Evolutionary conservation across 495 filamentous ascomycete genomes (phyloP), one percentile per base, ranked within the genome.

Genomic region (Talaromyces trachyspermus): DNA sequence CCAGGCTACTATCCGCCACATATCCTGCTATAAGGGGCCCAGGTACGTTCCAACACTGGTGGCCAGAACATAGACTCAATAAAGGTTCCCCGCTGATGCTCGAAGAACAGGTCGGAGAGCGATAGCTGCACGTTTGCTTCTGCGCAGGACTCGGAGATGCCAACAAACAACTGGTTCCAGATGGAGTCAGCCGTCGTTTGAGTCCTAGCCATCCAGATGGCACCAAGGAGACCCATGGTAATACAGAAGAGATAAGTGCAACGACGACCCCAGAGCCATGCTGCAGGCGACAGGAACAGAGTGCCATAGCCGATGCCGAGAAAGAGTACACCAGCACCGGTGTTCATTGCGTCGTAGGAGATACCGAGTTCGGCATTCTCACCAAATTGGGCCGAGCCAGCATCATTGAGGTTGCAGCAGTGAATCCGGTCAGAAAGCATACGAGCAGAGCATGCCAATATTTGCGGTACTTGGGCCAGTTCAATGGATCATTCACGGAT

Each of bases 401-500:
- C 58, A 49, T 59, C 56, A 35, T 61, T 61, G 58, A 54, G 10
- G 56, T 59, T 14, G 56, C 58, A 3, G 58, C 58, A 2, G 58
- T 61, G 20, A 61, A 46, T 7, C 54, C 58, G 17, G 58, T 56
- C 5, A 61, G 50, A 1, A 61, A 20, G 11, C 58, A 30, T 12
- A 61, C 54, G 14, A 61, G 14, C 9, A 56, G 43, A 9, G 58
- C 51, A 53, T 61, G 55, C 58, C 58, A 61, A 24, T 59, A 61
- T 18, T 75, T 74, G 40, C 74, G 64, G 39, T 55, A 54, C 6
- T 51, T 59, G 33, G 66, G 64, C 75, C 75, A 78, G 44, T 76
- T 76, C 52, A 79, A 58, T 22, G 75, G 74, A 43, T 79, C 75
- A 39, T 77, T 63, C 15, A 72, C 70, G 39, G 75, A 70, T 11